Evolutionary conservation across 257 asterid genomes (phyloP).

Genomic region (Fraxinus pennsylvanica): DNA sequence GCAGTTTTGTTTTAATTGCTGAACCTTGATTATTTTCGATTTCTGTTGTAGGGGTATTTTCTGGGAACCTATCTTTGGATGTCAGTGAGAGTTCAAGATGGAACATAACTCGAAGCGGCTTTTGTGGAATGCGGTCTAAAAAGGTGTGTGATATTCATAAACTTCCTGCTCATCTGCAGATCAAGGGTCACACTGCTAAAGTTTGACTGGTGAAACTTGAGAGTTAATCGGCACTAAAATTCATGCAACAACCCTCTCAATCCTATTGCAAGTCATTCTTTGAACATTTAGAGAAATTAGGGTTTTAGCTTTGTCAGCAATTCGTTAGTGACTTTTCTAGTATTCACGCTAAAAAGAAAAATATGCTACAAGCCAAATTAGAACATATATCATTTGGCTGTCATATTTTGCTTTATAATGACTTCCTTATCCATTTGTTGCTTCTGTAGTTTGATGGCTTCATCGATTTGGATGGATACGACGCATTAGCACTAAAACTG

Average conservation of each 20-base stretch:
- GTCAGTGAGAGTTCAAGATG: slow-evolving; percentile 68
- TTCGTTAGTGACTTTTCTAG: not conserved
- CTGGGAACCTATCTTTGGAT: slow-evolving; percentile 89
- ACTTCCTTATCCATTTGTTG: slow-evolving; percentile 19
- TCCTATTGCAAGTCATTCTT: not conserved
- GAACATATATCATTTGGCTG: slow-evolving; percentile 11
- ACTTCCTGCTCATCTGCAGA: not conserved
- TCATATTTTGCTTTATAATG: not conserved
- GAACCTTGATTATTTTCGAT: slow-evolving; percentile 10
- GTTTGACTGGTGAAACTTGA: slow-evolving; percentile 11
- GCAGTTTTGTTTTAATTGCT: slow-evolving; percentile 14
- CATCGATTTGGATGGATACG: slow-evolving; percentile 88
- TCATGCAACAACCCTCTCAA: not conserved
- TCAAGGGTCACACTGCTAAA: not conserved
- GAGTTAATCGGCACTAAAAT: not conserved
- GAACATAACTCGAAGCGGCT: slow-evolving; percentile 91
- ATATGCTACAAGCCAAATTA: not conserved
- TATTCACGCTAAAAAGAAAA: not conserved
- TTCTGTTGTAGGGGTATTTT: slow-evolving; percentile 64
- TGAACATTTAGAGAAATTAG: not conserved
- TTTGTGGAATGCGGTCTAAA: slow-evolving; percentile 95
- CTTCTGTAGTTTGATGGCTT: slow-evolving; percentile 85
- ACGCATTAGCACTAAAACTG: slow-evolving; percentile 73
- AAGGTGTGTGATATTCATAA: slow-evolving; percentile 46
- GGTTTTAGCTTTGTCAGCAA: slow-evolving; percentile 6